Base-by-base conservation (phyloP, 1,284 basidiomycete species). In the Microstroma glucosiphilum region DNA sequence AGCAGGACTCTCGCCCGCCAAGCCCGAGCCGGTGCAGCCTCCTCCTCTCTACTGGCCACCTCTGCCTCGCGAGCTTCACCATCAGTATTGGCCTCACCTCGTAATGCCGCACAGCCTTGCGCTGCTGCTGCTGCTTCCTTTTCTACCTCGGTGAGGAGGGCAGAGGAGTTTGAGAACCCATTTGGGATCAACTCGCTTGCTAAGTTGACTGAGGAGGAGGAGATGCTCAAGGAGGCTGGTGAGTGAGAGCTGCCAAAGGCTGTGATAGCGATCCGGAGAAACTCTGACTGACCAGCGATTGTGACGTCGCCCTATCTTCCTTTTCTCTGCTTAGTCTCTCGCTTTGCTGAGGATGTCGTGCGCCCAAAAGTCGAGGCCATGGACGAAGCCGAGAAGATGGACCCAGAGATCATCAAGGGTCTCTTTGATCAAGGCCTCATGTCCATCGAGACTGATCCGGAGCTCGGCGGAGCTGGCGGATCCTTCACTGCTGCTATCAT, bases 351-450 rank as follows among this genome's bases (percentile, higher is more conserved):
- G 64, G 92, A 97, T 61, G 87, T 94, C 40, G 86, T 99, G 23
- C 89, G 82, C 11, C 94, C 96, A 54, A 90, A 87, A 78, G 93
- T 96, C 60, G 86, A 88, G 48, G 90, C 92, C 77, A 99, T 99
- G 96, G 94, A 99, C 80, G 94, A 99, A 83, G 88, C 88, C 59
- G 96, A 99, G 81, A 83, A 82, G 74, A 98, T 99, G 96, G 92
- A 96, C 79, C 87, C 90, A 1, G 83, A 82, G 1, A 82, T 98
- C 73, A 91, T 98, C 78, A 85, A 90, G 76, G 91, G 88, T 0
- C 84, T 97, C 21, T 98, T 96, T 69, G 92, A 96, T 64, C 91
- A 96, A 82, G 94, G 94, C 40, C 91, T 96, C 77, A 98, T 98
- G 96, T 93, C 90, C 57, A 92, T 99, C 69, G 94, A 98, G 82